phyloP scores from a whole-genome alignment of 2,329 filamentous ascomycete genomes.

The Acrocalymma vagum region DNA sequence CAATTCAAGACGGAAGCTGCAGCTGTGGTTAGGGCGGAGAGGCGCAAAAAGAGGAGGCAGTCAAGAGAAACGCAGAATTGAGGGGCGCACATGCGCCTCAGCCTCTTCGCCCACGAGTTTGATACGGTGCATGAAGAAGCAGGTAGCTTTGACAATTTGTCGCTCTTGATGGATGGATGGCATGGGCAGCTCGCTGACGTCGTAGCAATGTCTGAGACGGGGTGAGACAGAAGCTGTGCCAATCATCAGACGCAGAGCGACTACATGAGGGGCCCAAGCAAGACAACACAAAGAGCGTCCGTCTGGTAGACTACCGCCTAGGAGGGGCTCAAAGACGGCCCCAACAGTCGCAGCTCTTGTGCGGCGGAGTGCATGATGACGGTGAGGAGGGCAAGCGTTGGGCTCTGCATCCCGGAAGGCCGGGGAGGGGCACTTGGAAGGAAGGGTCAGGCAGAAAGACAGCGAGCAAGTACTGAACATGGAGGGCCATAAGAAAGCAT shows the following conservation, averaged over 20 bases:
- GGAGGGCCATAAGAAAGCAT: slow-evolving; percentile 6
- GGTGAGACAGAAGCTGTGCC: slow-evolving; percentile 38
- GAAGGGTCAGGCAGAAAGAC: no score
- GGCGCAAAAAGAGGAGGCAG: not conserved
- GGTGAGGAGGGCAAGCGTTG: slow-evolving; percentile 15
- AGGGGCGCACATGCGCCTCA: slow-evolving; percentile 17
- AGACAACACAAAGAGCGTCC: slow-evolving; percentile 23
- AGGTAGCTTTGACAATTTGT: slow-evolving; percentile 34
- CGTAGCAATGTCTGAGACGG: slow-evolving; percentile 38
- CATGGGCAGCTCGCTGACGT: slow-evolving; percentile 30
- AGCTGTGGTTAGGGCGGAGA: no score
- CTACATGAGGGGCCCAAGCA: slow-evolving; percentile 19
- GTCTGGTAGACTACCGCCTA: no score
- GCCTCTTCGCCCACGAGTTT: slow-evolving; percentile 15
- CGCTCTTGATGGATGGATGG: slow-evolving; percentile 26
- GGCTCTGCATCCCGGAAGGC: slow-evolving; percentile 8
- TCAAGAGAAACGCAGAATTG: not conserved
- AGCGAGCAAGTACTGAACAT: no score
- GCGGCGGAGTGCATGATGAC: slow-evolving; percentile 17
- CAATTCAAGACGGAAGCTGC: no score
- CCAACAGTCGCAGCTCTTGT: slow-evolving; percentile 24
- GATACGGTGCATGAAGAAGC: slow-evolving; percentile 28
- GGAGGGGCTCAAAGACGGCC: slow-evolving; percentile 10
- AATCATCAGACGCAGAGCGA: slow-evolving; percentile 25
- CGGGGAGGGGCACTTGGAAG: no score